Conservation (phyloP, 495 filamentous ascomycete species). For the Xylaria grammica region DNA sequence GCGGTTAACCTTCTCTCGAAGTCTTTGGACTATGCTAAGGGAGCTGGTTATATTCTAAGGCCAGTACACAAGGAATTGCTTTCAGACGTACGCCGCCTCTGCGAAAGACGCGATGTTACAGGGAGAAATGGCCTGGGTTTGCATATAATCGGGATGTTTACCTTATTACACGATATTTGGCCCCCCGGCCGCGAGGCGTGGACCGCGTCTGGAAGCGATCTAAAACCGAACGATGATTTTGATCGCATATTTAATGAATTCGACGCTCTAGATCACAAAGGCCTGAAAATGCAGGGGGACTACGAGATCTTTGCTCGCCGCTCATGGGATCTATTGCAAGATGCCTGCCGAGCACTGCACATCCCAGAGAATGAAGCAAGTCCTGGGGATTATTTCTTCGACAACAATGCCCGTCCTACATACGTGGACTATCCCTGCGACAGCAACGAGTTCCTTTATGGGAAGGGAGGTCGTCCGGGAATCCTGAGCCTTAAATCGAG, state of each 20-base stretch:
- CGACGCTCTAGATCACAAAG: background rate
- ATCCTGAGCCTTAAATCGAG: constrained; percentile 17
- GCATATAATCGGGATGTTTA: background rate
- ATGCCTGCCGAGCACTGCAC: constrained; percentile 15
- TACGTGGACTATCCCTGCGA: constrained; percentile 26
- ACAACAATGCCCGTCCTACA: constrained; percentile 25
- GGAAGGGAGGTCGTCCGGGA: constrained; percentile 24
- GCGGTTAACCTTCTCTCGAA: constrained; percentile 6
- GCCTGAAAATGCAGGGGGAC: background rate
- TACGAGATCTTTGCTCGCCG: background rate
- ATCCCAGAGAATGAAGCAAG: background rate
- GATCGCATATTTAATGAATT: constrained; percentile 17
- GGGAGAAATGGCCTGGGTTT: background rate
- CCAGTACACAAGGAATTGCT: background rate
- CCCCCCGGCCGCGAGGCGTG: background rate
- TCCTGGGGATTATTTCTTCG: constrained; percentile 5
- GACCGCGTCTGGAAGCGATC: background rate
- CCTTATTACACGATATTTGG: background rate
- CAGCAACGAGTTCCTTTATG: constrained; percentile 18
- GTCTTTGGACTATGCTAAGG: background rate
- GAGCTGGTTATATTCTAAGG: background rate
- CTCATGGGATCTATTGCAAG: constrained; percentile 10
- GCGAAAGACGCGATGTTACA: background rate
- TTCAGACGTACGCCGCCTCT: background rate
- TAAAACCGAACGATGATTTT: background rate